Evolutionary conservation across 257 asterid species (phyloP).

Genomic region (Nicotiana benthamiana): DNA sequence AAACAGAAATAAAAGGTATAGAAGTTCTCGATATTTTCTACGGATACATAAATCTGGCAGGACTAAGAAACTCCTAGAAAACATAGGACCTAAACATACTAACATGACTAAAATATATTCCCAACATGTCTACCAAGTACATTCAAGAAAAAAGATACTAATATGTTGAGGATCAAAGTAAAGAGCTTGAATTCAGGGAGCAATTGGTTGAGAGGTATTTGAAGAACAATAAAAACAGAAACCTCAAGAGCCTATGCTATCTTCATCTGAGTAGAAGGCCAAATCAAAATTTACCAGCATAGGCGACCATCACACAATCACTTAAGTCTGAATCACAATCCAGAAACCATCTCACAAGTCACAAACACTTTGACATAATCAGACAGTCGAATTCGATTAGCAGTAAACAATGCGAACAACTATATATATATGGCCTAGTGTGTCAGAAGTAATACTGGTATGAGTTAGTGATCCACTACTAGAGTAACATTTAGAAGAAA

Average conservation of each 20-base stretch:
- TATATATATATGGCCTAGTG: background rate
- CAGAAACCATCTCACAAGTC: background rate
- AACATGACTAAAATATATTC: background rate
- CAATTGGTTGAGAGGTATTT: background rate
- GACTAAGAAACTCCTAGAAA: background rate
- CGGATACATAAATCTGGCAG: background rate
- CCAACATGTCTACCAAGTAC: background rate
- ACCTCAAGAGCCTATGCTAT: background rate
- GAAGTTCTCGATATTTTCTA: background rate
- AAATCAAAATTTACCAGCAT: background rate
- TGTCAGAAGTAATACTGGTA: background rate
- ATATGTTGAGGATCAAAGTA: background rate
- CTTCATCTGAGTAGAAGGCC: background rate
- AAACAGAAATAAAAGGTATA: background rate
- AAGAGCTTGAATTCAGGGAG: background rate
- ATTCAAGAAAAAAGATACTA: background rate
- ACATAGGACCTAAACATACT: background rate
- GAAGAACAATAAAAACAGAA: background rate
- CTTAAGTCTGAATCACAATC: background rate
- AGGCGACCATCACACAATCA: background rate
- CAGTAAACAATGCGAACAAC: background rate
- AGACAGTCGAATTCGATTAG: background rate
- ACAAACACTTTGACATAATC: background rate
- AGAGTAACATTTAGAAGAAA: background rate
- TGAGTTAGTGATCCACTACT: background rate